Base-by-base conservation (phyloP, 2,329 filamentous ascomycete genomes). In the Parasarocladium wereldwijsianum region DNA sequence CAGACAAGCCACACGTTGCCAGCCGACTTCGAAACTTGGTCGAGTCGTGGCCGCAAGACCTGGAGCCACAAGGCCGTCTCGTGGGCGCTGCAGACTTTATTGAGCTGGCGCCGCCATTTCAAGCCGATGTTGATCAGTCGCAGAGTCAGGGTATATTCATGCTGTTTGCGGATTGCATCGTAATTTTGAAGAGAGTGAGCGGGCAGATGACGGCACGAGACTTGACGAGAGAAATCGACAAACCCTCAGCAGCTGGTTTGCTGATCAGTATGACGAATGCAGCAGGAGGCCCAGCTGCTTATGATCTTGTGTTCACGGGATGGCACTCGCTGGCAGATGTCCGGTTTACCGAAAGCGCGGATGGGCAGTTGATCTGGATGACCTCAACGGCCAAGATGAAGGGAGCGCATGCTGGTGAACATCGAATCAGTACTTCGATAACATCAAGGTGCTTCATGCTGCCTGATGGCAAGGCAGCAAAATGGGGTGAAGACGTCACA, bases 211-310 rank as follows among this genome's bases (percentile, higher is more conserved):
- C 75, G 6, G 83, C 83, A 5, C 76, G 83, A 22, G 80, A 83
- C 34, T 57, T 96, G 31, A 55, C 92, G 32, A 75, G 85, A 4
- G 85, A 94, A 43, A 66, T 94, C 20, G 86, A 94, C 44, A 86
- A 81, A 43, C 79, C 78, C 14, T 78, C 73, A 3, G 64, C 72
- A 2, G 69, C 73, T 22, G 65, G 66, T 4, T 56, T 77, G 34
- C 62, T 76, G 35, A 66, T 67, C 16, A 70, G 69, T 8, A 70
- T 75, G 61, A 75, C 70, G 8, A 73, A 74, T 35, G 66, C 65
- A 15, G 71, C 64, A 17, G 71, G 64, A 18, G 73, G 72, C 0
- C 62, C 64, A 8, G 66, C 68, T 8, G 60, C 64, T 0, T 76
- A 75, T 37, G 83, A 92, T 26, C 69, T 93, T 26, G 67, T 68